Base-by-base conservation (phyloP, 176 grass and related monocot species). In the Zoysia pacifica region DNA sequence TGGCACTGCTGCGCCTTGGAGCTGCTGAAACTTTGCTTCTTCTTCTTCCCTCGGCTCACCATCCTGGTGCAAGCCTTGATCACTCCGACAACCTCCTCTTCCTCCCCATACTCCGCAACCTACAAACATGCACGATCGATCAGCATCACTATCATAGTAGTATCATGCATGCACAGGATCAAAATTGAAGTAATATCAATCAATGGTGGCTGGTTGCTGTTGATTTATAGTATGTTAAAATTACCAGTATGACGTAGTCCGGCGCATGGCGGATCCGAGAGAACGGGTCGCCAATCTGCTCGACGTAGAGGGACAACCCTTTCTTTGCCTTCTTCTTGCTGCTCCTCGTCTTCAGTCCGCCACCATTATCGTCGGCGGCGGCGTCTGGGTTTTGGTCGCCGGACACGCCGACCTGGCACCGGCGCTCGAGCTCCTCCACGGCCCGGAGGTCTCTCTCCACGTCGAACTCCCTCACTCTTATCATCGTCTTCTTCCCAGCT, bases 171-270 rank as follows among this genome's bases (percentile, higher is more conserved):
- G 61, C 42, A 13, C 42, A 16, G 47, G 49, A 62, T 80, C 61
- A 47, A 18, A 14, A 18, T 40, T 76, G 74, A 78, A 39, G 51
- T 50, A 28, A 28, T 28, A 28, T 28, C 28, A 28, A 70, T 62
- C 77, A 81, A 48, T 74, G 86, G 39, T 14, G 28, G 62, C 37
- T 6, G 62, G 18, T 15, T 18, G 68, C 2, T 45, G 53, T 61
- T 41, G 1, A 7, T 36, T 9, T 46, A 55, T 55, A 15, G 66
- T 11, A 7, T 6, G 20, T 50, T 53, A n/a, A 48, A 68, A 56
- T 81, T 86, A 91, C 92, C 86, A 94, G 89, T 47, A 94, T 89
- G 69, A 91, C 81, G 69, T 91, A 53, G 38, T 94, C 86, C 9
- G 92, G 69, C 28, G 86, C 74, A 61, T 94, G 92, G 63, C 89